Base-by-base conservation (phyloP, 169 alveolate genomes). In the Plasmodium blacklocki region DNA sequence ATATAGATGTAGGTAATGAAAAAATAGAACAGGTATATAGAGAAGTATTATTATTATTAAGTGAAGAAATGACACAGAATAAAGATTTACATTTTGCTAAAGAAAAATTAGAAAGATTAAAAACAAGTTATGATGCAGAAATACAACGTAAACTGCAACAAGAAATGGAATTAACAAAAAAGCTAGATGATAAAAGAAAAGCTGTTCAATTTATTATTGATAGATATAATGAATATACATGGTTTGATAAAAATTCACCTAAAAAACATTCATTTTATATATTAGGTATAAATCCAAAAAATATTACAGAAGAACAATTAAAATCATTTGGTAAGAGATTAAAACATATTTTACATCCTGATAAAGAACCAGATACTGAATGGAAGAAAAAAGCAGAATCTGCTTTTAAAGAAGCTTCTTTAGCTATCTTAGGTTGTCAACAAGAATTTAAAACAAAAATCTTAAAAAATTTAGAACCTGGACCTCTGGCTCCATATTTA, bases 331-430 rank as follows among this genome's bases (percentile, higher is more conserved):
- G 95, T 0, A 88, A 92, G 54, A 86, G 94, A 76, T 78, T 94
- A 49, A 94, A 94, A 75, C 93, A 93, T 64, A 88, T 94, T 15
- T 56, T 94, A 15, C 96, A 94, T 63, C 96, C 96, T 8, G 96
- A 94, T 63, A 94, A 94, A 29, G 96, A 92, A 49, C 95, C 93
- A 26, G 93, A 94, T 52, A 60, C 88, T 23, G 95, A 94, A 73
- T 92, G 95, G 95, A 94, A 94, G 56, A 68, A 85, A 19, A 74
- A 59, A 63, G 94, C 95, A 11, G 96, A 94, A 58, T 88, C 74
- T 11, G 95, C 96, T 7, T 94, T 94, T 80, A 94, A 94, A 76
- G 96, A 94, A 59, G 96, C 96, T 9, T 94, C 96, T 21, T 59
- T 94, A 32, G 96, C 96, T 15, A 91, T 94, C n/a, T 68, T 83